phyloP scores from a whole-genome alignment of 768 basidiomycete species.

The Filobasidium wieringae region DNA sequence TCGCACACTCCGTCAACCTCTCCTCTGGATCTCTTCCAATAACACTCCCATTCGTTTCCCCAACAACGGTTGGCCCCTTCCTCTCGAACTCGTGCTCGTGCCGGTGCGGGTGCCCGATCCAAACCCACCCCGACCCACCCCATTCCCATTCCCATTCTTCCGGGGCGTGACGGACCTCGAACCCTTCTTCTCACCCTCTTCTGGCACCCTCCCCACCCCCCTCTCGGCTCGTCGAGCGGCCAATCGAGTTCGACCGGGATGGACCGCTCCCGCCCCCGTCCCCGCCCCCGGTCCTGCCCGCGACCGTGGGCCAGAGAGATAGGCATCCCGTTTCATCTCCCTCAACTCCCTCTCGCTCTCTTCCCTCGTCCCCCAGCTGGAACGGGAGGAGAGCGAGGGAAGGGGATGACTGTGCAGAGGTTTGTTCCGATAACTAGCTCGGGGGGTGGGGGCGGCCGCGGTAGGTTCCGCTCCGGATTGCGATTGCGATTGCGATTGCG shows the following conservation, averaged over 20 bases:
- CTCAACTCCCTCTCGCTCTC: not conserved
- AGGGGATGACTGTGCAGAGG: not conserved
- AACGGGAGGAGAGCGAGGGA: no score
- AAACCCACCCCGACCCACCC: not conserved
- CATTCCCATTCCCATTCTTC: not conserved
- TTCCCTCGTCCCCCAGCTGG: not conserved
- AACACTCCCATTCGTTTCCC: conserved; percentile 73
- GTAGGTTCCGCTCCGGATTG: not conserved
- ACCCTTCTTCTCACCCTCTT: no score
- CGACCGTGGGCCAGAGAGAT: not conserved
- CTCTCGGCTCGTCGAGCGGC: not conserved
- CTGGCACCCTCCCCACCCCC: no score
- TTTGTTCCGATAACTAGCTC: not conserved
- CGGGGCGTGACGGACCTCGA: not conserved
- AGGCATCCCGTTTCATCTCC: conserved; percentile 12
- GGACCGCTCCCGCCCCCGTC: not conserved
- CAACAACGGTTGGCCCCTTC: conserved; percentile 57
- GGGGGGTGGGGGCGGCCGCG: not conserved
- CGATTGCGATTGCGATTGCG: not conserved
- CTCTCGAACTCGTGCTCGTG: not conserved
- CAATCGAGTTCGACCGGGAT: not conserved
- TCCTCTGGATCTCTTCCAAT: conserved; percentile 66
- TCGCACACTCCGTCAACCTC: conserved; percentile 4
- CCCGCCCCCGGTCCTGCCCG: not conserved
- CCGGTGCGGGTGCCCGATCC: not conserved